Base-by-base conservation (phyloP, 208 protist species). In the Tritrichomonas foetus region DNA sequence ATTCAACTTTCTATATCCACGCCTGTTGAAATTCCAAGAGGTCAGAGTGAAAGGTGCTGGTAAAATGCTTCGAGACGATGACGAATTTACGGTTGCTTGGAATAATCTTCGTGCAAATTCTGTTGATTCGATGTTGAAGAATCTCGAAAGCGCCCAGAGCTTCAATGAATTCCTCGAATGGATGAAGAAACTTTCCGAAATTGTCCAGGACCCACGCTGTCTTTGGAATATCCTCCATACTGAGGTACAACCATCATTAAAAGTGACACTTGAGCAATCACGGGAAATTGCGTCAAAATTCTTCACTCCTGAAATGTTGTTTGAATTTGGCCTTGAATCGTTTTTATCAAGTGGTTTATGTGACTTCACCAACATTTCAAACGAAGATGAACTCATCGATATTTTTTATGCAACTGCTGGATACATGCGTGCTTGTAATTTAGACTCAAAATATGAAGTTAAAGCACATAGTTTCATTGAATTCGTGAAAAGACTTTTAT, bases 301-400 rank as follows among this genome's bases (percentile, higher is more conserved):
- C 41, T 82, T 82, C 74, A 49, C 33, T 20, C 74, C 74, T 0
- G 14, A 2, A 9, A 53, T 50, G n/a, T 44, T 82, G 2, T 82
- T 82, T 30, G 74, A 82, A 53, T 50, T 82, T 53, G 74, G 74
- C 13, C 20, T 82, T n/a, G 50, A 50, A 50, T 11, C 74, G 9
- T 50, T 82, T 44, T 30, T 82, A 20, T 14, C 47, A n/a, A 50
- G 41, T 33, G 50, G 41, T 82, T 20, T 50, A 50, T 82, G 74
- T 36, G 74, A 82, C 25, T 82, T 25, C n/a, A 50, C n/a, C 30
- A 82, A 50, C 41, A 64, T 64, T 64, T 20, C 74, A 53, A 82
- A 82, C 41, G 74, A 82, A 82, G 74, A 82, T 50, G n/a, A 33
- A 82, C 22, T 82, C 1, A 41, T 82, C 20, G 74, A 82, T 82